Conservation (phyloP, 306 rosid genomes). For the Castanea crenata region DNA sequence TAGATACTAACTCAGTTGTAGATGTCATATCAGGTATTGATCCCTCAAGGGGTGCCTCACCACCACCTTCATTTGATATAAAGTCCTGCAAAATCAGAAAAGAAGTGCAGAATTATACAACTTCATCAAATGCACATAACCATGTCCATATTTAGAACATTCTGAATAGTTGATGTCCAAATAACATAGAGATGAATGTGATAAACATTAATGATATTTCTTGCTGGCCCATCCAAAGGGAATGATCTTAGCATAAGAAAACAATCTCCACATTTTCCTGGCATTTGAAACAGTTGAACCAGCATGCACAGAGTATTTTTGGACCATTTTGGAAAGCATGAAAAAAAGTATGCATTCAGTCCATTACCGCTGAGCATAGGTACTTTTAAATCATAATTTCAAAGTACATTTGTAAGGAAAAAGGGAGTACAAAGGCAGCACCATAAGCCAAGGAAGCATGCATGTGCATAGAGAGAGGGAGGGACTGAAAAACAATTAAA, state of each 20-base stretch:
- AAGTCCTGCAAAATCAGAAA: slow-evolving; percentile 63
- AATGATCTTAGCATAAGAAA: background rate
- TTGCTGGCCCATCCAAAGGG: background rate
- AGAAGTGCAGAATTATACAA: slow-evolving; percentile 19
- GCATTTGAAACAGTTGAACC: background rate
- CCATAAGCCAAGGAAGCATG: background rate
- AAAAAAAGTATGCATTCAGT: background rate
- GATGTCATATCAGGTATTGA: slow-evolving; percentile 99
- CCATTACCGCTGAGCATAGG: background rate
- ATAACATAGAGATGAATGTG: background rate
- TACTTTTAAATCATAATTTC: background rate
- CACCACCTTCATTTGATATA: slow-evolving; percentile 81
- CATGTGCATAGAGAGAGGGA: no score
- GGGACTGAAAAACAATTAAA: no score
- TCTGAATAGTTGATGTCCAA: background rate
- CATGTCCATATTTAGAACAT: background rate
- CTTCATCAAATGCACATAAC: background rate
- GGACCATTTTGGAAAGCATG: background rate
- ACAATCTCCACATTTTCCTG: background rate
- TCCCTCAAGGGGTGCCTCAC: slow-evolving; percentile 94
- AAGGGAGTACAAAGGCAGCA: background rate
- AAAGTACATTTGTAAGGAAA: background rate
- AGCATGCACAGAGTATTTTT: background rate
- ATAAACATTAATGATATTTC: background rate
- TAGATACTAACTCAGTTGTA: slow-evolving; percentile 78